Evolutionary conservation across 495 filamentous ascomycete species (phyloP).

Genomic region (Trichoderma virens): DNA sequence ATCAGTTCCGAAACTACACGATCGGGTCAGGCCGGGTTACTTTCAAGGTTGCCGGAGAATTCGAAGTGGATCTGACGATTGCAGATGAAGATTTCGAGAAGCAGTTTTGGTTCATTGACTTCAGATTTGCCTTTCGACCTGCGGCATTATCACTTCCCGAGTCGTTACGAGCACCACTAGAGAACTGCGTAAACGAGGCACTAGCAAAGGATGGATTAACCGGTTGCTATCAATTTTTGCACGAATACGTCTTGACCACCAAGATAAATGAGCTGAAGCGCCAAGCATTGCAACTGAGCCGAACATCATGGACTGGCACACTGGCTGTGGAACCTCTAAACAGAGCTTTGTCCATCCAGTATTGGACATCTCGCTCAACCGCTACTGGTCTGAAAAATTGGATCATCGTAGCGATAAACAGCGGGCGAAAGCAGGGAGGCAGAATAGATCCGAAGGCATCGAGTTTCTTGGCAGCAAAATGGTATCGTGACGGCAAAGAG

Average conservation of each 20-base stretch:
- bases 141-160: conserved; percentile 50
- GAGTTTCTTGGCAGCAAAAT: conserved; percentile 57
- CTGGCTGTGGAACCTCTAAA: conserved; percentile 68
- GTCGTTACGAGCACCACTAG: conserved; percentile 53
- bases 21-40: conserved; percentile 77
- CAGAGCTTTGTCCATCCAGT: conserved; percentile 76
- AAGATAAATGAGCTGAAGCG: conserved; percentile 73
- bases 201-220: conserved; percentile 57
- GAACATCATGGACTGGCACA: conserved; percentile 64
- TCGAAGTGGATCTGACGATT: conserved; percentile 86
- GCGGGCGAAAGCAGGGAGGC: conserved; percentile 40
- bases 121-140: conserved; percentile 75
- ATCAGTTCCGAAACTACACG: conserved; percentile 60
- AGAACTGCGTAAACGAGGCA: conserved; percentile 59
- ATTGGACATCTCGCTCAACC: conserved; percentile 62
- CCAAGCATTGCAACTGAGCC: conserved; percentile 63
- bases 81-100: conserved; percentile 69
- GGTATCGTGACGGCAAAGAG: conserved; percentile 77
- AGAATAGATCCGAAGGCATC: conserved; percentile 24
- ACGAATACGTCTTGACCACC: conserved; percentile 76
- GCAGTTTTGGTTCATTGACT: conserved; percentile 89
- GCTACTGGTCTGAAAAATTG: conserved; percentile 65
- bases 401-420: conserved; percentile 77
- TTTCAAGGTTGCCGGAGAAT: conserved; percentile 74
- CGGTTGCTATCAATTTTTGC: conserved; percentile 77